These are phyloP conservation scores for Pyricularia grisea DNA, from an alignment of 2,329 filamentous ascomycete species.

Conservation along the genomic window DNA sequence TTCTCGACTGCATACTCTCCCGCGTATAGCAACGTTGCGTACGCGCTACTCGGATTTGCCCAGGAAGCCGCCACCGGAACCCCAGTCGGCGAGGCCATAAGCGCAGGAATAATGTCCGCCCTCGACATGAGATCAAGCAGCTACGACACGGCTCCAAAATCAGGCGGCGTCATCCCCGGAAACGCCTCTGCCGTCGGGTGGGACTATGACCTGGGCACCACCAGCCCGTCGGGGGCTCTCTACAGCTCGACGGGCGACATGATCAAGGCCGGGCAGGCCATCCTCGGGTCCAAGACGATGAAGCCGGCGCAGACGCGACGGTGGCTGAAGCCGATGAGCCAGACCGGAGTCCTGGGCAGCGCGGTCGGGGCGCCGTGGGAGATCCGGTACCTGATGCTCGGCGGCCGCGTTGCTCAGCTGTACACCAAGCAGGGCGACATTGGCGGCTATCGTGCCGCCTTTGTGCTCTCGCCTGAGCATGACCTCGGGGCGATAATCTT, in stretches of 20 bases:
- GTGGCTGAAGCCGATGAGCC: conserved; percentile 34
- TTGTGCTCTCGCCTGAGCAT: conserved; percentile 36
- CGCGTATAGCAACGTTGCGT: not conserved
- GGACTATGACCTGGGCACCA: not conserved
- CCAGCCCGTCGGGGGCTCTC: conserved; percentile 9
- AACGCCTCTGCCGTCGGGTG: conserved; percentile 5
- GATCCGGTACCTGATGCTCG: conserved; percentile 27
- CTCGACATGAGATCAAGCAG: not conserved
- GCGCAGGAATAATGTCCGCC: not conserved
- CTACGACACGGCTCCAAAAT: not conserved
- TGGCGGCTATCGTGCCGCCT: conserved; percentile 27
- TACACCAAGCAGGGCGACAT: conserved; percentile 37
- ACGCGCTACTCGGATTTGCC: not conserved
- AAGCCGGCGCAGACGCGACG: conserved; percentile 25
- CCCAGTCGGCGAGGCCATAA: not conserved
- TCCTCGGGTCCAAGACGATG: conserved; percentile 31
- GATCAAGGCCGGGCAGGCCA: conserved; percentile 28
- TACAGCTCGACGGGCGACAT: conserved; percentile 34
- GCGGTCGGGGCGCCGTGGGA: conserved; percentile 38
- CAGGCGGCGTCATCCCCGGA: not conserved
- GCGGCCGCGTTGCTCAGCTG: conserved; percentile 31
- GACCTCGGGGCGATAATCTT: conserved; percentile 31
- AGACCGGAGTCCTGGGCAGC: conserved; percentile 25
- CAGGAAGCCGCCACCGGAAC: not conserved
- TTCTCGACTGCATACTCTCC: not conserved